Base-by-base conservation (phyloP, 164 flowering plant genomes). In the Umbellularia californica region DNA sequence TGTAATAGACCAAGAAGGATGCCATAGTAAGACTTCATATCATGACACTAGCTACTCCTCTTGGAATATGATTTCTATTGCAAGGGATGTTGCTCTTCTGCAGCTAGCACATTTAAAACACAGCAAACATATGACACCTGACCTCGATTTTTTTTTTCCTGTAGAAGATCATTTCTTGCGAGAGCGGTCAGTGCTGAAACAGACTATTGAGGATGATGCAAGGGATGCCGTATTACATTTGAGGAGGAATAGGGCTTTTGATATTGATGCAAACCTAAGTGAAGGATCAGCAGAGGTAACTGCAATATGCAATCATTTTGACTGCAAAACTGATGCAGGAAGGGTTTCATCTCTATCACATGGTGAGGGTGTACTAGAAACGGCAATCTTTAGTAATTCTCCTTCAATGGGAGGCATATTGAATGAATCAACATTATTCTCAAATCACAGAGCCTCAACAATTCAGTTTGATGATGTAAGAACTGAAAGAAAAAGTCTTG, bases 381-480 rank as follows among this genome's bases (percentile, higher is more conserved):
- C 80, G 74, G 83, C 86, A 60, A 73, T 79, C 30, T 77, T 86
- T 66, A 78, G 55, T 30, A 77, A 80, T 68, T 85, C 88, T 84
- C 84, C 85, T 35, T 81, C 70, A 50, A 68, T 63, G 33, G 78
- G 68, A 79, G 77, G 74, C 66, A 64, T 76, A 67, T 72, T 81
- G 55, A 65, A 66, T 69, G 84, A 77, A 12, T 65, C 71, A 33
- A 23, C 68, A 68, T 52, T 78, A 14, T 75, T 74, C 77, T 66
- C 68, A 17, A 79, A 75, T 65, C 79, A 76, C 55, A 74, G 79
- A 28, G 74, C 50, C 70, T 68, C 63, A 75, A 79, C 81, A 66
- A 75, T 73, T 75, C 74, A 74, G 71, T 68, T 13, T 30, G 84
- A 77, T 77, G 77, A 72, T 60, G 77, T 79, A 76, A 75, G 72